These are phyloP conservation scores for Suhomyces wounanorum DNA, from an alignment of 1,139 yeast genomes.

Conservation along the genomic window DNA sequence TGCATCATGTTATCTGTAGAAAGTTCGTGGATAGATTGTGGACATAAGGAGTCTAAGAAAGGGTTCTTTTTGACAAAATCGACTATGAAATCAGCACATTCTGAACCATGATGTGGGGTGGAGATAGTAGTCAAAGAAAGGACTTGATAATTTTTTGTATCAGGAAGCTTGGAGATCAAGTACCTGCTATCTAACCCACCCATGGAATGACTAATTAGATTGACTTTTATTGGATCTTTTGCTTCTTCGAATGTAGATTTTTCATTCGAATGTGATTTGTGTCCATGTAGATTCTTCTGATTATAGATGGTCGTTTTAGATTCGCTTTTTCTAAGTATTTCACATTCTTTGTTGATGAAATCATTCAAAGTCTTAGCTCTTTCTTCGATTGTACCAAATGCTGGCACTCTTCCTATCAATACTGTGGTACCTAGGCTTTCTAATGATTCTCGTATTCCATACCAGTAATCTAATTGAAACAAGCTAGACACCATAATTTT, in stretches of 20 bases:
- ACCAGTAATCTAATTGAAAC: slow-evolving; percentile 66
- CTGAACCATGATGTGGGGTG: slow-evolving; percentile 88
- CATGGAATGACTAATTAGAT: slow-evolving; percentile 90
- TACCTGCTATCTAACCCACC: slow-evolving; percentile 89
- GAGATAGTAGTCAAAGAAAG: slow-evolving; percentile 79
- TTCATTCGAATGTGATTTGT: slow-evolving; percentile 13
- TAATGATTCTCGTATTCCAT: slow-evolving; percentile 68
- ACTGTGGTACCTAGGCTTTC: slow-evolving; percentile 66
- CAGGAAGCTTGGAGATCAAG: slow-evolving; percentile 57
- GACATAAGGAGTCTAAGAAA: slow-evolving; percentile 34
- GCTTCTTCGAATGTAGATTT: slow-evolving; percentile 13
- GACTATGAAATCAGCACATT: slow-evolving; percentile 72
- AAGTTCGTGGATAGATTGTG: slow-evolving; percentile 54
- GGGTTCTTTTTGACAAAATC: slow-evolving; percentile 23
- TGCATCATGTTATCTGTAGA: slow-evolving; percentile 55
- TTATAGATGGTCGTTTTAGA: slow-evolving; percentile 35
- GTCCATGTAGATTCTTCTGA: slow-evolving; percentile 11
- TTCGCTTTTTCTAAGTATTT: slow-evolving; percentile 28
- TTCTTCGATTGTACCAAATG: slow-evolving; percentile 73
- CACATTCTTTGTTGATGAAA: slow-evolving; percentile 50
- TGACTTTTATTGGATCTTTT: slow-evolving; percentile 51
- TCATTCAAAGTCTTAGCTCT: slow-evolving; percentile 63
- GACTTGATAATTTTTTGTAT: slow-evolving; percentile 49
- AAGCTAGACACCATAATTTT: slow-evolving; percentile 9
- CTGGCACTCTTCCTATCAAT: slow-evolving; percentile 75